Evolutionary conservation across 352 stramenopile species (phyloP).

Genomic region (Phytopythium oedochilum): DNA sequence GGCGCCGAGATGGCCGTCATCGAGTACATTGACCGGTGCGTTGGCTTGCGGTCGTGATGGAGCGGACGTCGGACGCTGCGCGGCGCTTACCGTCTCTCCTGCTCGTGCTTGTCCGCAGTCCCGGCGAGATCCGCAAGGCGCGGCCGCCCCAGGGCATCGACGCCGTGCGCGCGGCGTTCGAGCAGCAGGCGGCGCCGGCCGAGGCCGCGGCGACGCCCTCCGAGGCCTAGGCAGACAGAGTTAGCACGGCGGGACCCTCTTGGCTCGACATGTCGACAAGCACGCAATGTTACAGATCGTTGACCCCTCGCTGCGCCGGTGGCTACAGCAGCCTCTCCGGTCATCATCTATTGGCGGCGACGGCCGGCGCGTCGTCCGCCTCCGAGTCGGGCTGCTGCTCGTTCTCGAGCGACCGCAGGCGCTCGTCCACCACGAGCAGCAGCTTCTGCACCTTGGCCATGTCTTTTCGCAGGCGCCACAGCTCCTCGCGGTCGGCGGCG

Average conservation of each 20-base stretch:
- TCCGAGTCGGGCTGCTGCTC: constrained; percentile 44
- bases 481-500: constrained; percentile 39
- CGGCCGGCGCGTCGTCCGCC: neutral
- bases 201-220: neutral
- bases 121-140: constrained; percentile 81
- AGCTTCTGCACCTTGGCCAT: constrained; percentile 79
- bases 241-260: neutral
- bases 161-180: constrained; percentile 40
- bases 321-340: too few relatives aligned
- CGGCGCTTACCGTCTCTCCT: neutral
- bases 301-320: too few relatives aligned
- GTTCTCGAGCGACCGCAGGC: constrained; percentile 55
- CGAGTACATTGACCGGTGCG: constrained; percentile 95
- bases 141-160: constrained; percentile 59
- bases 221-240: neutral
- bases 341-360: neutral
- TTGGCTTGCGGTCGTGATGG: too few relatives aligned
- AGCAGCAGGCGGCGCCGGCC: constrained; percentile 16
- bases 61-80: too few relatives aligned
- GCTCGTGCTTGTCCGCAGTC: constrained; percentile 23
- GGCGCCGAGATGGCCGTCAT: constrained; percentile 97
- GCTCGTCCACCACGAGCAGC: constrained; percentile 69
- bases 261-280: neutral
- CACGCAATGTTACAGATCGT: neutral
- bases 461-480: constrained; percentile 52